These are phyloP conservation scores for Fragilariopsis cylindrus DNA, from an alignment of 108 stramenopile genomes.

Conservation along the genomic window DNA sequence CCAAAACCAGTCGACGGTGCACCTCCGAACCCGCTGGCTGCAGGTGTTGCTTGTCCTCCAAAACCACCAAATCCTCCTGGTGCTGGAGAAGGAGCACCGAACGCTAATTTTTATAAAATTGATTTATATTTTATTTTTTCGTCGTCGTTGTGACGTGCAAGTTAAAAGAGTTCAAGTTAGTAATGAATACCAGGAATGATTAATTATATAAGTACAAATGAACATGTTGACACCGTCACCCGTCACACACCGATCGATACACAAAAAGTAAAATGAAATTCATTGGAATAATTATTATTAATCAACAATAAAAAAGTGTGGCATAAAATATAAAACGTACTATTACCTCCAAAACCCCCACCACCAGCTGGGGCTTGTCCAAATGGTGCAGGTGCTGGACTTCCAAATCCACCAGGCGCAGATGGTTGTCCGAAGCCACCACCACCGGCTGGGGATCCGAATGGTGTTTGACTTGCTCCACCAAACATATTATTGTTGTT, in stretches of 20 bases:
- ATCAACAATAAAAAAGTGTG: too few relatives aligned
- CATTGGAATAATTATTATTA: constrained; percentile 14
- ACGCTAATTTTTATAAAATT: constrained; percentile 26
- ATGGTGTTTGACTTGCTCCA: constrained; percentile 33
- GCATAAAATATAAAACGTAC: constrained; percentile 1
- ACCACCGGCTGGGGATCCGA: constrained; percentile 33
- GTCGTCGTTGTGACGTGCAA: too few relatives aligned
- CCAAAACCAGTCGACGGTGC: constrained; percentile 51
- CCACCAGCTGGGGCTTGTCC: constrained; percentile 47
- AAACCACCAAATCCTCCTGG: constrained; percentile 49
- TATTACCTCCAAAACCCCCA: constrained; percentile 48
- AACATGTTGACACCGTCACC: neutral
- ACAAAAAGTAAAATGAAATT: neutral
- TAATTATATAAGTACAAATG: too few relatives aligned
- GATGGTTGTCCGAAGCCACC: constrained; percentile 55
- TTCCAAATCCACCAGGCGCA: constrained; percentile 46
- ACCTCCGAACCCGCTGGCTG: constrained; percentile 45
- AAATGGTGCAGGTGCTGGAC: constrained; percentile 48
- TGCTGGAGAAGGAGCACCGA: constrained; percentile 44
- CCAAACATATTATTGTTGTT: constrained; percentile 34
- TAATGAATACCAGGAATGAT: too few relatives aligned
- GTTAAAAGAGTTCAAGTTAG: too few relatives aligned
- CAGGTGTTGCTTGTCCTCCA: constrained; percentile 33
- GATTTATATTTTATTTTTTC: neutral
- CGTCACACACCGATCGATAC: neutral